Conservation (phyloP, 148 eudicot genomes). For the Simmondsia chinensis region DNA sequence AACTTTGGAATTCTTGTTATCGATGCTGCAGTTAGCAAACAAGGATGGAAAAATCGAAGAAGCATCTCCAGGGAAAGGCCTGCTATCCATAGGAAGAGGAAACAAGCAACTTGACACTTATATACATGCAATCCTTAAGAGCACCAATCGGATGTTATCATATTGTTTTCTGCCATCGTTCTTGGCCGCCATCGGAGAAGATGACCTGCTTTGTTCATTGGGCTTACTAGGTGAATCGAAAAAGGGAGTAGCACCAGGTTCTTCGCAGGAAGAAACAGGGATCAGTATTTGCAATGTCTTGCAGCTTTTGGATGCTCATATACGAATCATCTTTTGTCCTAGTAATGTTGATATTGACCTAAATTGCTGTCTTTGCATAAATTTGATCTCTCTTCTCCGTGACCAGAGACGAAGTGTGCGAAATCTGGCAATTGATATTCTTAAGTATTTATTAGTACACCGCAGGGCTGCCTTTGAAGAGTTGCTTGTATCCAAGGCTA, state of each 20-base stretch:
- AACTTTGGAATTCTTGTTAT: conserved; percentile 82
- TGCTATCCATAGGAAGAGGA: conserved; percentile 85
- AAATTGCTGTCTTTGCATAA: conserved; percentile 85
- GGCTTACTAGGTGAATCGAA: conserved; percentile 49
- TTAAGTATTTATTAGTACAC: conserved; percentile 82
- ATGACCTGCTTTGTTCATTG: conserved; percentile 52
- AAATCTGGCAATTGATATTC: conserved; percentile 71
- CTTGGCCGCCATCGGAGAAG: conserved; percentile 71
- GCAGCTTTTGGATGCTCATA: conserved; percentile 87
- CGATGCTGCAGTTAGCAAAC: conserved; percentile 96
- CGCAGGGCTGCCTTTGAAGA: conserved; percentile 89
- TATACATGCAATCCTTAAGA: conserved; percentile 71
- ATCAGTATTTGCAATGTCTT: conserved; percentile 68
- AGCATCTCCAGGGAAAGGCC: conserved; percentile 70
- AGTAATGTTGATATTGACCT: conserved; percentile 84
- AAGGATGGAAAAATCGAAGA: conserved; percentile 93
- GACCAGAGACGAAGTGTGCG: conserved; percentile 55
- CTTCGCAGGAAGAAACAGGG: conserved; percentile 46
- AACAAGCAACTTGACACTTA: conserved; percentile 86
- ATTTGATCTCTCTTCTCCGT: conserved; percentile 73
- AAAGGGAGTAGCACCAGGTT: conserved; percentile 20
- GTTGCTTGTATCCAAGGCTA: conserved; percentile 78
- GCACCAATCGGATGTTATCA: conserved; percentile 74
- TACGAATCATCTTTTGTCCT: conserved; percentile 83
- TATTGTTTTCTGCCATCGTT: conserved; percentile 89